phyloP scores from a whole-genome alignment of 768 basidiomycete genomes.

The Chlorophyllum brunneum region DNA sequence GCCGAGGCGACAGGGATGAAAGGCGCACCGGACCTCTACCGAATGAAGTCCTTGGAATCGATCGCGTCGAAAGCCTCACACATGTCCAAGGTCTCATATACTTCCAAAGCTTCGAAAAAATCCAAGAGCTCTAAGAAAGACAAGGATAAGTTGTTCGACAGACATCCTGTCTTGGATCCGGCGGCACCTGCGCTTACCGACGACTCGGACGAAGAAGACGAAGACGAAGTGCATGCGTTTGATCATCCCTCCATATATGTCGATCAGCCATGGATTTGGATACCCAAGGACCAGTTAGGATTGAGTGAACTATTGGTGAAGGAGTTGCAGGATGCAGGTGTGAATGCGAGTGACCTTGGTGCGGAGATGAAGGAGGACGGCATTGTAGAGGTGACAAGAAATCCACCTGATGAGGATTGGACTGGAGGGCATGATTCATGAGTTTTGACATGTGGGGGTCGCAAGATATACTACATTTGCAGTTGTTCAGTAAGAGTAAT shows the following conservation, averaged over 20 bases:
- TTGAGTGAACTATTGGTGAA: slow-evolving; percentile 34
- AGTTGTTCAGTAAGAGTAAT: not conserved
- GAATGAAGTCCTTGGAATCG: slow-evolving; percentile 9
- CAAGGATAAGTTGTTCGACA: not conserved
- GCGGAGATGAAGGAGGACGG: slow-evolving; percentile 40
- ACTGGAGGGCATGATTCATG: slow-evolving; percentile 32
- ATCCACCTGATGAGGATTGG: slow-evolving; percentile 44
- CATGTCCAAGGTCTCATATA: slow-evolving; percentile 12
- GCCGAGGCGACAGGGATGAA: slow-evolving; percentile 17
- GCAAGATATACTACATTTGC: not conserved
- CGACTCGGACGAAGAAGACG: slow-evolving; percentile 28
- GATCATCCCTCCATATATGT: slow-evolving; percentile 46
- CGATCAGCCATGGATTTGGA: slow-evolving; percentile 44
- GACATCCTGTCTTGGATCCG: slow-evolving; percentile 23
- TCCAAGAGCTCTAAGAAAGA: slow-evolving; percentile 16
- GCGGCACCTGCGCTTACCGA: slow-evolving; percentile 27
- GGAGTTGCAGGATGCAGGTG: slow-evolving; percentile 34
- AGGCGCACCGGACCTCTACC: not conserved
- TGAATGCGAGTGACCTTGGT: slow-evolving; percentile 41
- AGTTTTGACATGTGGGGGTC: not conserved
- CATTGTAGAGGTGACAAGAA: slow-evolving; percentile 40
- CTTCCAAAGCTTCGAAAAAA: slow-evolving; percentile 14
- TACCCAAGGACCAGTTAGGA: slow-evolving; percentile 39
- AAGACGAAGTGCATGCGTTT: slow-evolving; percentile 40
- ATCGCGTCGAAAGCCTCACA: not conserved